Evolutionary conservation across 768 basidiomycete genomes (phyloP).

Genomic region (Tephrocybe rancida): DNA sequence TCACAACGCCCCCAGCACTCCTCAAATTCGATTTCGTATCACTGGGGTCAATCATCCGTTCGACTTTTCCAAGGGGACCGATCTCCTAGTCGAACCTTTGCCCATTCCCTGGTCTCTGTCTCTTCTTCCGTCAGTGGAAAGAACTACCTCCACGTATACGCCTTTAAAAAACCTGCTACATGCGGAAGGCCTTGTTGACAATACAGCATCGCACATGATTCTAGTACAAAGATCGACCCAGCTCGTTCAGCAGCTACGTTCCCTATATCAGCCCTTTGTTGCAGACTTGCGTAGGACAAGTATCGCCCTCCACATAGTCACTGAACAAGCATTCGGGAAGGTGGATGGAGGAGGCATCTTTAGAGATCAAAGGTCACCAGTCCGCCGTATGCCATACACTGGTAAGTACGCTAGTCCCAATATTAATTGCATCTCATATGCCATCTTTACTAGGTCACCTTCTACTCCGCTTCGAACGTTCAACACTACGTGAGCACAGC

Average conservation of each 20-base stretch:
- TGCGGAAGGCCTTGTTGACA: not conserved
- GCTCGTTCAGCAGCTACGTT: not conserved
- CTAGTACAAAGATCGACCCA: not conserved
- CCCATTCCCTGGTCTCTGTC: not conserved
- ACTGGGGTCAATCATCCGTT: not conserved
- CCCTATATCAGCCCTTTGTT: conserved; percentile 7
- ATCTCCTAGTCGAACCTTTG: not conserved
- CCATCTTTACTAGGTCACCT: not conserved
- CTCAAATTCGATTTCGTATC: conserved; percentile 10
- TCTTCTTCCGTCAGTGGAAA: not conserved
- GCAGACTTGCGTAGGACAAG: not conserved
- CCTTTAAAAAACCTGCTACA: not conserved
- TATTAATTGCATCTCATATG: not conserved
- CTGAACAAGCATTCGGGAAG: not conserved
- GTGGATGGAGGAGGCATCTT: not conserved
- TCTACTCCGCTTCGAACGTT: conserved; percentile 8
- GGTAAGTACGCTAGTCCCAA: not conserved
- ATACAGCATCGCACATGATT: not conserved
- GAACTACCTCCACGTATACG: not conserved
- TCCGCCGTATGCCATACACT: not conserved
- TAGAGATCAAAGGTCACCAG: not conserved
- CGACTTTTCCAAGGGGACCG: not conserved
- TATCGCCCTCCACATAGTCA: not conserved
- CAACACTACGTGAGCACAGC: not conserved
- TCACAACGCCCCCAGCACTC: not conserved